Percentiles rank a stretch among this genome's conserved stretches.
These are phyloP conservation scores for Mentha longifolia DNA, from an alignment of 257 asterid genomes.

Conservation along the genomic window DNA sequence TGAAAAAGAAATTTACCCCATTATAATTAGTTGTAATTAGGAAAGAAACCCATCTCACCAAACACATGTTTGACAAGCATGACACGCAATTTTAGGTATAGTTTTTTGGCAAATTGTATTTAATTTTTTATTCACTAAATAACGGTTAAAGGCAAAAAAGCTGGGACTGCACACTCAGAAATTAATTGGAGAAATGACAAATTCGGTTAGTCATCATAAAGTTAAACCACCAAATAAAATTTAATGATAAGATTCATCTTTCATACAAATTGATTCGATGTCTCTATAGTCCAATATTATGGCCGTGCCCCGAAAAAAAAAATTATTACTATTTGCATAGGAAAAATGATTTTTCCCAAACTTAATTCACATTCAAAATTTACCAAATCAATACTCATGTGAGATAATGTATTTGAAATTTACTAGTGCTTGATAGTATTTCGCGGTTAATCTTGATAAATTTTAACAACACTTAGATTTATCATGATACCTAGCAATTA, in stretches of 20 bases:
- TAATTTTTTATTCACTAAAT: not conserved
- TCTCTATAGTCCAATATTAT: not conserved
- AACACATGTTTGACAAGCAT: conserved; percentile 27
- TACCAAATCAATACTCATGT: too few relatives aligned
- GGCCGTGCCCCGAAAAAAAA: not conserved
- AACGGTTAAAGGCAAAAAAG: not conserved
- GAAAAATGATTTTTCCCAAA: not conserved
- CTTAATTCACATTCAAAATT: too few relatives aligned
- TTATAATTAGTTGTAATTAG: conserved; percentile 15
- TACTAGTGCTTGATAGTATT: too few relatives aligned
- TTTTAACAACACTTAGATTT: too few relatives aligned
- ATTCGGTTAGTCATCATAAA: not conserved
- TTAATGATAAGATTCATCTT: too few relatives aligned
- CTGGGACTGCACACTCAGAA: not conserved
- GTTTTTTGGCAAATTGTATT: not conserved
- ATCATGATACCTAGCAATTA: too few relatives aligned
- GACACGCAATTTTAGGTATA: not conserved
- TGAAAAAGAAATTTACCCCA: conserved; percentile 20
- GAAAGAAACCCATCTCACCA: conserved; percentile 35
- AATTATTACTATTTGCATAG: not conserved
- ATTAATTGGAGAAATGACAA: not conserved
- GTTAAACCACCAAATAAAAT: too few relatives aligned
- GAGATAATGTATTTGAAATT: too few relatives aligned
- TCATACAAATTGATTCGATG: not conserved
- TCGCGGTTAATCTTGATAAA: too few relatives aligned